phyloP scores from a whole-genome alignment of 345 rosid genomes.

The Gynandropsis gynandra region DNA sequence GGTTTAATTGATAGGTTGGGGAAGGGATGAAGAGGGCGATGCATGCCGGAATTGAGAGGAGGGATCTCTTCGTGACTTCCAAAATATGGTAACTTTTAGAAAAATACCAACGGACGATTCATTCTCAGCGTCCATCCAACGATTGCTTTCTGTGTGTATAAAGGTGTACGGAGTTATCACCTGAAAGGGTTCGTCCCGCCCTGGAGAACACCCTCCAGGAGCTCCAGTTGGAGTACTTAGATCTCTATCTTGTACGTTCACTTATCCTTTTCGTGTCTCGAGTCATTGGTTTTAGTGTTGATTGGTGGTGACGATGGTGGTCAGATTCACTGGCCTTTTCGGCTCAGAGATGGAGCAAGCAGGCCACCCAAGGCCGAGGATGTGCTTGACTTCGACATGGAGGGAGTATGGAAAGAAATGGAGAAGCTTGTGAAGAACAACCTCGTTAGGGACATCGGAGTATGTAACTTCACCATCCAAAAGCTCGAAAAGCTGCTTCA shows the following conservation, averaged over 20 bases:
- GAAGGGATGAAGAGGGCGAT: conserved; percentile 35
- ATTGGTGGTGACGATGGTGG: background rate
- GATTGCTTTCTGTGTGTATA: background rate
- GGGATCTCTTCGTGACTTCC: conserved; percentile 47
- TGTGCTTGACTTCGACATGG: conserved; percentile 43
- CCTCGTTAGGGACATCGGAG: conserved; percentile 41
- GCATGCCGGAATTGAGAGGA: conserved; percentile 43
- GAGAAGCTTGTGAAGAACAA: conserved; percentile 40
- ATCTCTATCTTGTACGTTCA: conserved; percentile 39
- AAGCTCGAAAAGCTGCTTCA: conserved; percentile 40
- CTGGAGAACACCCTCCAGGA: conserved; percentile 42
- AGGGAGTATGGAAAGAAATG: conserved; percentile 61
- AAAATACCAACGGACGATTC: background rate
- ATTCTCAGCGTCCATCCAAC: background rate
- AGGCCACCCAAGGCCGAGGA: conserved; percentile 41
- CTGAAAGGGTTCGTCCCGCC: conserved; percentile 43
- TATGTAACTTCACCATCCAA: conserved; percentile 41
- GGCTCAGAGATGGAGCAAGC: conserved; percentile 44
- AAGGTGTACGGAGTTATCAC: conserved; percentile 48
- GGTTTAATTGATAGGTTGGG: conserved; percentile 38
- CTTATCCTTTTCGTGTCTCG: too few species aligned
- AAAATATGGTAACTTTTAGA: conserved; percentile 58
- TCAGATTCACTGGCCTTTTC: conserved; percentile 58
- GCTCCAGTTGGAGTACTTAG: conserved; percentile 49
- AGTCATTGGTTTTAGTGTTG: background rate